Base-by-base conservation (phyloP, 495 filamentous ascomycete species). In the Filosporella fistucella region DNA sequence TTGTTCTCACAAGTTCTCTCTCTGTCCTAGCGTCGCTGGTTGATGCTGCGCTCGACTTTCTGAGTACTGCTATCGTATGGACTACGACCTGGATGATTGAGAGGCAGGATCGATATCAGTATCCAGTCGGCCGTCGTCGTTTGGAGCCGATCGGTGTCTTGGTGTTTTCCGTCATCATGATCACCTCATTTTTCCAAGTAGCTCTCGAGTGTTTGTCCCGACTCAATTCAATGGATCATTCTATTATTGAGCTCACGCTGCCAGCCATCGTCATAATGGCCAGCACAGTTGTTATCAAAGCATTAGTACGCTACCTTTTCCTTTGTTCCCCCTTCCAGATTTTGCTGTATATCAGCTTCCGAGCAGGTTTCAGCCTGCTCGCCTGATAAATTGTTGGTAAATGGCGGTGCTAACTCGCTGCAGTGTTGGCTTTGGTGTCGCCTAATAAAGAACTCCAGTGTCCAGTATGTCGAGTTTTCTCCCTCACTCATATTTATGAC, bases 371-470 rank as follows among this genome's bases (percentile, higher is more conserved):
- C n/a, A n/a, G n/a, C n/a, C n/a, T n/a, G n/a, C n/a, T n/a, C n/a
- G n/a, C n/a, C n/a, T n/a, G n/a, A n/a, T n/a, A n/a, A n/a, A n/a
- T n/a, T n/a, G n/a, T n/a, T n/a, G n/a, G n/a, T n/a, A n/a, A n/a
- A n/a, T n/a, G n/a, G n/a, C n/a, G n/a, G n/a, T n/a, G n/a, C n/a
- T n/a, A n/a, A n/a, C n/a, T n/a, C n/a, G n/a, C n/a, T n/a, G n/a
- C n/a, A n/a, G n/a, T 89, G 85, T 65, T 96, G 88, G 86, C 60
- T 95, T 22, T 96, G 86, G 85, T 95, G 90, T 62, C 87, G 89
- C 2, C 64, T 91, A 12, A 85, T 96, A 46, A 87, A 84, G 28
- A 95, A 95, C 58, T 89, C 85, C 8, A 88, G 82, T 48, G 89
- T 95, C 1, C 91, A 94, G n/a, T n/a, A n/a, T n/a, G n/a, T n/a